A percentile compares a stretch with the other conserved stretches of the same genome.
Evolutionary conservation across 2,329 filamentous ascomycete genomes (phyloP).

Genomic region (Ceratocystis eucalypticola): DNA sequence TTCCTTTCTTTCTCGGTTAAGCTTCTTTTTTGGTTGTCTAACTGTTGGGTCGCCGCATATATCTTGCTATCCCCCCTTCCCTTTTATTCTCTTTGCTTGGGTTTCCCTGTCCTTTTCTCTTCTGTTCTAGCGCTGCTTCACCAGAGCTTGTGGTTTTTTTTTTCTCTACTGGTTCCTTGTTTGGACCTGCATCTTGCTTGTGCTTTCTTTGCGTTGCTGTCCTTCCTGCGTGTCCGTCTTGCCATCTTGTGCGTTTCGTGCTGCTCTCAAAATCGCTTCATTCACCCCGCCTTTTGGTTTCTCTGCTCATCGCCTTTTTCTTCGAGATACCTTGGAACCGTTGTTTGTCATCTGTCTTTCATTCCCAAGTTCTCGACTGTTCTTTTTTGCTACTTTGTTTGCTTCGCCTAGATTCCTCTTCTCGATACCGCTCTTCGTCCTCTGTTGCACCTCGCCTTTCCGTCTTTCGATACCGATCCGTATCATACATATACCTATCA

Average conservation of each 20-base stretch:
- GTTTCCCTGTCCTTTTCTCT: slow-evolving; percentile 15
- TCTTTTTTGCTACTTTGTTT: not conserved
- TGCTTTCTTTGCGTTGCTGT: slow-evolving; percentile 15
- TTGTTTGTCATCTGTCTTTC: not conserved
- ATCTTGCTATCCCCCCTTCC: slow-evolving; percentile 16
- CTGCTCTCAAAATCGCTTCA: slow-evolving; percentile 12
- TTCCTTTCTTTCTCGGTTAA: slow-evolving; percentile 18
- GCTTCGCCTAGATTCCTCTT: slow-evolving; percentile 4
- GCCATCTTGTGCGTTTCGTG: slow-evolving; percentile 17
- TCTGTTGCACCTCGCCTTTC: slow-evolving; percentile 15
- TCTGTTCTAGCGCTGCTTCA: slow-evolving; percentile 11
- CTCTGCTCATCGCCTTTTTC: not conserved
- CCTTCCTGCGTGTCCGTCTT: slow-evolving; percentile 16
- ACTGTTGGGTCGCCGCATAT: slow-evolving; percentile 5
- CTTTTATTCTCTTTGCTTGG: slow-evolving; percentile 8
- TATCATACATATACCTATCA: slow-evolving; percentile 30
- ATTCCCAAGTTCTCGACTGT: not conserved
- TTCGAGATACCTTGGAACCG: slow-evolving; percentile 6
- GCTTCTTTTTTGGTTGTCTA: slow-evolving; percentile 18
- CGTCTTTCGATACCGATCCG: slow-evolving; percentile 11
- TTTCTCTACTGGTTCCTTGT: slow-evolving; percentile 22
- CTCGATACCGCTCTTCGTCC: not conserved
- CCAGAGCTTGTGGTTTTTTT: slow-evolving; percentile 13
- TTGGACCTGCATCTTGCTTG: slow-evolving; percentile 12
- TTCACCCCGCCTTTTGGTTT: slow-evolving; percentile 11